Percentiles rank a stretch among this genome's conserved stretches.
Evolutionary conservation across 2,329 filamentous ascomycete species (phyloP).

Genomic region (Orbilia blumenaviensis): DNA sequence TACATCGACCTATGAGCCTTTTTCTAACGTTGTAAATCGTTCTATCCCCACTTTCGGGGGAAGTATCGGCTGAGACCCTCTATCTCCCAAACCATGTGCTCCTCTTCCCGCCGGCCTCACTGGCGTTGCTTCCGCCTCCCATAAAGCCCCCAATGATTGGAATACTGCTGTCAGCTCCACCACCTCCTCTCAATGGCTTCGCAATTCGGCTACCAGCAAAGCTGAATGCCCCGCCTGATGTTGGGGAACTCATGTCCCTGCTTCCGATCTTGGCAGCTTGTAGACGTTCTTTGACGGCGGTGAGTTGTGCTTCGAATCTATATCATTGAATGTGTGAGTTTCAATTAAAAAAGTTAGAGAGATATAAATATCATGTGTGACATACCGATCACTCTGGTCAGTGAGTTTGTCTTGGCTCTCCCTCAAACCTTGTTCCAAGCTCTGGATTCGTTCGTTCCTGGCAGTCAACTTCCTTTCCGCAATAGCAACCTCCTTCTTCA

Average conservation of each 20-base stretch:
- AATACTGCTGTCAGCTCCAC: constrained; percentile 62
- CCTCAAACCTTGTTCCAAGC: constrained; percentile 87
- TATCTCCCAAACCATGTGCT: constrained; percentile 47
- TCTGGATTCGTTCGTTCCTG: constrained; percentile 94
- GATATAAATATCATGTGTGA: constrained; percentile 56
- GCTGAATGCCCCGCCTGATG: constrained; percentile 69
- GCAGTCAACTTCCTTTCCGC: constrained; percentile 97
- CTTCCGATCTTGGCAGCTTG: constrained; percentile 94
- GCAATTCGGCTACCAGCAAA: constrained; percentile 74
- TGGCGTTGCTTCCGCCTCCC: constrained; percentile 21
- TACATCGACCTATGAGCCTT: neutral
- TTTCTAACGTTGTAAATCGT: neutral
- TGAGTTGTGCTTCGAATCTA: constrained; percentile 96
- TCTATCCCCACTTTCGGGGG: neutral
- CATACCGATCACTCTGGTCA: constrained; percentile 94
- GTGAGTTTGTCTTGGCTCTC: constrained; percentile 99
- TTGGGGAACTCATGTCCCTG: constrained; percentile 76
- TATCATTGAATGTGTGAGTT: constrained; percentile 50
- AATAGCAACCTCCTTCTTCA: constrained; percentile 99
- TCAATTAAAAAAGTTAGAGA: constrained; percentile 1
- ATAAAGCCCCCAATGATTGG: constrained; percentile 42
- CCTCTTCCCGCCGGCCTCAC: constrained; percentile 29
- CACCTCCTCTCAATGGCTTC: constrained; percentile 74
- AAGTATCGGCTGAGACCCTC: constrained; percentile 7
- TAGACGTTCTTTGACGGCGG: constrained; percentile 95